Percentiles rank a stretch among this genome's conserved stretches.
Conservation (phyloP, 1,284 basidiomycete species). For the Violaceomyces palustris region DNA sequence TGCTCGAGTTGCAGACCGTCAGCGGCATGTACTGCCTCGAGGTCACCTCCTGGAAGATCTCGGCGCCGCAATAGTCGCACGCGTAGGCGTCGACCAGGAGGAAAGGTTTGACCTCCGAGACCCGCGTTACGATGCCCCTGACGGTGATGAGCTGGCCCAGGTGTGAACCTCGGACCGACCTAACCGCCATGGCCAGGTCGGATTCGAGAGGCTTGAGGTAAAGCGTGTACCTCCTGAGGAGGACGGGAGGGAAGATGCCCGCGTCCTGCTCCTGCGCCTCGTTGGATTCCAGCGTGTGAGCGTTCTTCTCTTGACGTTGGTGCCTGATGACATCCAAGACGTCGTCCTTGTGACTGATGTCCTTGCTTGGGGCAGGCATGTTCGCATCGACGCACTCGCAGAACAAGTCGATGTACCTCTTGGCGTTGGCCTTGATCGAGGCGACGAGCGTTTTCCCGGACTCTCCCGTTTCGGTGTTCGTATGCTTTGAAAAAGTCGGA, state of each 20-base stretch:
- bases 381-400: slow-evolving; percentile 74
- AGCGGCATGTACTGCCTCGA: slow-evolving; percentile 87
- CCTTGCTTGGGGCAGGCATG: slow-evolving; percentile 71
- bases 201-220: slow-evolving; percentile 78
- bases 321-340: slow-evolving; percentile 57
- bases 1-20: slow-evolving; percentile 63
- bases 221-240: slow-evolving; percentile 89
- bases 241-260: slow-evolving; percentile 64
- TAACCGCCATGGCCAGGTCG: slow-evolving; percentile 67
- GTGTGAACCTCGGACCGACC: slow-evolving; percentile 77
- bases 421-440: slow-evolving; percentile 71
- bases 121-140: slow-evolving; percentile 94
- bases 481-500: too few species aligned
- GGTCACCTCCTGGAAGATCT: slow-evolving; percentile 98
- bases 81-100: slow-evolving; percentile 97
- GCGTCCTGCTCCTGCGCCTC: slow-evolving; percentile 25
- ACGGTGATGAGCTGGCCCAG: slow-evolving; percentile 90
- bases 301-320: slow-evolving; percentile 82
- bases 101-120: slow-evolving; percentile 96
- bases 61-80: slow-evolving; percentile 94
- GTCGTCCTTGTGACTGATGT: slow-evolving; percentile 65
- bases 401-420: slow-evolving; percentile 85
- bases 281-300: slow-evolving; percentile 60
- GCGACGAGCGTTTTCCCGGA: slow-evolving; percentile 21
- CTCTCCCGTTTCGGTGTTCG: slow-evolving; percentile 17